Base-by-base conservation (phyloP, 2,329 filamentous ascomycete genomes). In the Fusarium euwallaceae region DNA sequence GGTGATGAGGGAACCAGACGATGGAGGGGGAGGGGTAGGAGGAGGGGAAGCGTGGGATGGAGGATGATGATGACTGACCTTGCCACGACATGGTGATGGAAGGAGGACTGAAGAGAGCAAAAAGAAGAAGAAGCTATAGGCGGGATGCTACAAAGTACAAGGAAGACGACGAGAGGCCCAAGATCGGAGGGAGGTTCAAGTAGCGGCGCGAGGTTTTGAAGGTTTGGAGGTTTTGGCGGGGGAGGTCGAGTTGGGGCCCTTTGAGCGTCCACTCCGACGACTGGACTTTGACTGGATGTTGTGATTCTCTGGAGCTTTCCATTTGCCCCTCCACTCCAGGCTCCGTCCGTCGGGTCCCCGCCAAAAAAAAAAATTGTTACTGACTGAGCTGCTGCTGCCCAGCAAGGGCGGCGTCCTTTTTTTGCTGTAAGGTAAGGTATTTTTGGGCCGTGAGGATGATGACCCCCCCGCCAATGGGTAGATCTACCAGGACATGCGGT, bases 51-150 rank as follows among this genome's bases (percentile, higher is more conserved):
- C 27, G 45, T 64, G 69, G 36, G 34, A 37, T 65, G 20, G 61
- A 56, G 59, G 56, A 66, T 61, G 62, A 59, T 78, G 71, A 69
- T n/a, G 73, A 80, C 80, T 79, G 80, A 94, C 92, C 90, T 92
- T 94, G 92, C 92, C 92, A 93, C 85, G 92, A 93, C 92, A 94
- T 93, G 82, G 78, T 90, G 77, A 72, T 74, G 64, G 45, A 39
- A 71, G 45, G 45, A 68, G 43, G 55, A 70, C 62, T 71, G 69
- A 64, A 51, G 62, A 71, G 62, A 64, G 37, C 59, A 72, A 29
- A 71, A 45, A 39, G 37, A 64, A 64, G 58, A 53, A 53, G 59
- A 55, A 53, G 62, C 14, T 27, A 64, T 20, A 32, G 34, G 45
- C 17, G 11, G 37, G 43, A 51, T 61, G 48, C 53, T 68, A 61